Evolutionary conservation across 345 rosid genomes (phyloP).

Genomic region (Salix exigua): DNA sequence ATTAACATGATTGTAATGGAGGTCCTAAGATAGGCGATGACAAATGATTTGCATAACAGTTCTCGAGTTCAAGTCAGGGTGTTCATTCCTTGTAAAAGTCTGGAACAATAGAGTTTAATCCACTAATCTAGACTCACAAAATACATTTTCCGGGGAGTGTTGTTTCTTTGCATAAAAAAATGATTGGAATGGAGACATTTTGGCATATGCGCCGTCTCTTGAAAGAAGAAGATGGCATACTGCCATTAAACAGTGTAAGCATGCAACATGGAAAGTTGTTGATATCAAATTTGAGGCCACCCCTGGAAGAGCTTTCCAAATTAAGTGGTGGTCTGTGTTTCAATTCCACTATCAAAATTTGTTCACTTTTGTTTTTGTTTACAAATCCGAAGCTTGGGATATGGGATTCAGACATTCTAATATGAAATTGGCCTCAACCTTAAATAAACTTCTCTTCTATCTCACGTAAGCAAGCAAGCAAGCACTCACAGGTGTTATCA

Average conservation of each 20-base stretch:
- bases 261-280: not conserved
- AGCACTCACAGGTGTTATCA: not conserved
- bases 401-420: not conserved
- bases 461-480: not conserved
- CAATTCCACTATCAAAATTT: no score
- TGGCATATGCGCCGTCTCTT: no score
- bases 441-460: not conserved
- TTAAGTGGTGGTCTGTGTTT: not conserved
- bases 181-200: no score
- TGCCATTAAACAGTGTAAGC: not conserved
- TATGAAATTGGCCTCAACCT: not conserved
- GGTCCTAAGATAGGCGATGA: no score
- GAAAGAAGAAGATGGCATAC: no score
- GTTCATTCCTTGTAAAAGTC: no score
- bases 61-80: no score
- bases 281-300: not conserved
- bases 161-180: no score
- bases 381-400: not conserved
- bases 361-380: not conserved
- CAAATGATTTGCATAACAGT: no score
- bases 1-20: no score
- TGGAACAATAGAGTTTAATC: no score
- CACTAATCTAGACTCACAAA: no score
- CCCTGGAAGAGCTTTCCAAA: not conserved
- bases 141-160: accelerated